Evolutionary conservation across 2,329 filamentous ascomycete species (phyloP).

Genomic region (Exophiala phaeomuriformis): DNA sequence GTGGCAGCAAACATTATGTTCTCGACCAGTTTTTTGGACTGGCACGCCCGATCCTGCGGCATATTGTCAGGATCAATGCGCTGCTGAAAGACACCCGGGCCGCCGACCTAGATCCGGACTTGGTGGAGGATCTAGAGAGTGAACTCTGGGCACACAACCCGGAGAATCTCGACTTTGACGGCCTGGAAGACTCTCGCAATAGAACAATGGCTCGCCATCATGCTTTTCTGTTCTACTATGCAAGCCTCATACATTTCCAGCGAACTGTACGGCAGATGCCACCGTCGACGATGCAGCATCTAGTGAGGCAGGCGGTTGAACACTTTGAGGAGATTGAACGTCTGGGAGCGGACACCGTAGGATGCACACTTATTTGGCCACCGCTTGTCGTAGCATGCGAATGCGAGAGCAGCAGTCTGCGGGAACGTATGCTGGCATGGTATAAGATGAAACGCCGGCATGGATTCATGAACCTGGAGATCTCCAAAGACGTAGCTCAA

Average conservation of each 20-base stretch:
- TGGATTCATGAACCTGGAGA: conserved; percentile 33
- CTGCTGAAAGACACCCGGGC: conserved; percentile 24
- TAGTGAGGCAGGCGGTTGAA: conserved; percentile 31
- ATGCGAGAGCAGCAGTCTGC: conserved; percentile 28
- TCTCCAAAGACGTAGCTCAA: conserved; percentile 31
- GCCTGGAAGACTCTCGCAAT: conserved; percentile 18
- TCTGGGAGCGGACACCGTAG: conserved; percentile 28
- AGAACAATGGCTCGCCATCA: conserved; percentile 25
- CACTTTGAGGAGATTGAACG: conserved; percentile 32
- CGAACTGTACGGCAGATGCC: conserved; percentile 28
- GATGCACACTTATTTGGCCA: conserved; percentile 35
- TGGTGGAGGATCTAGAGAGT: conserved; percentile 31
- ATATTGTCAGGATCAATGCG: conserved; percentile 25
- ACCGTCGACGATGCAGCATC: conserved; percentile 28
- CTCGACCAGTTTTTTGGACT: conserved; percentile 30
- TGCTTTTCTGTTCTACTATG: conserved; percentile 34
- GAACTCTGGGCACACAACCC: conserved; percentile 29
- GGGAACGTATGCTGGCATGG: conserved; percentile 30
- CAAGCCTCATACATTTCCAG: conserved; percentile 33
- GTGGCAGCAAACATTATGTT: conserved; percentile 25
- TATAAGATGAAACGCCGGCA: conserved; percentile 32
- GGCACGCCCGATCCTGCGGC: conserved; percentile 27
- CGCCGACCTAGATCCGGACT: conserved; percentile 3
- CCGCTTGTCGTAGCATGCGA: conserved; percentile 34
- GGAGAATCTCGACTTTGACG: conserved; percentile 15